phyloP scores from a whole-genome alignment of 139 green algal genomes.

The Closterium sp. region DNA sequence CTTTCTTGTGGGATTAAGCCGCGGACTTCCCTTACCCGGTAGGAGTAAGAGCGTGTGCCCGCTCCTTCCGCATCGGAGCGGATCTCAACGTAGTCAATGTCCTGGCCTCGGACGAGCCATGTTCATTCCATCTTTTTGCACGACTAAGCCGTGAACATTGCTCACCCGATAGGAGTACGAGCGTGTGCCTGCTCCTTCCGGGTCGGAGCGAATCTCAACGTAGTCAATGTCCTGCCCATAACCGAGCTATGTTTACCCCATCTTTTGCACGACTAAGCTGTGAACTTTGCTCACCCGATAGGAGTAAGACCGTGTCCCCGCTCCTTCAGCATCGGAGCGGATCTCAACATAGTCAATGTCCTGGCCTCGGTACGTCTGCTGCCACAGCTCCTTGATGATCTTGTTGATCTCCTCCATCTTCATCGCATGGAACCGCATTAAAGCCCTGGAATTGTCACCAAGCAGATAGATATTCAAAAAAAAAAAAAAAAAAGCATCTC shows the following conservation, averaged over 20 bases:
- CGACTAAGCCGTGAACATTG: no score
- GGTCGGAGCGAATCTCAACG: no score
- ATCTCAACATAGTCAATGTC: constrained; percentile 95
- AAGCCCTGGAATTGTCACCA: constrained; percentile 57
- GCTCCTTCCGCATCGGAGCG: constrained; percentile 53
- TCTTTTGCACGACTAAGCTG: no score
- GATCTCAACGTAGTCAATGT: constrained; percentile 94
- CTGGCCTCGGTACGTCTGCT: constrained; percentile 91
- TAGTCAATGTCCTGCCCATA: no score
- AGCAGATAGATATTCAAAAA: background rate
- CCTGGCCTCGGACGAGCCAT: constrained; percentile 74
- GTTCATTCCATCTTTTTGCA: no score
- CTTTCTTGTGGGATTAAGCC: no score
- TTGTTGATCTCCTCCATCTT: constrained; percentile 98
- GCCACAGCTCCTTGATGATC: constrained; percentile 97
- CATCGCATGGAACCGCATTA: constrained; percentile 90
- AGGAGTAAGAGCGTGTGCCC: constrained; percentile 84
- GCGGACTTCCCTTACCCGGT: constrained; percentile 81
- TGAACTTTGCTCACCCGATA: constrained; percentile 85
- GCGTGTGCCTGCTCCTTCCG: constrained; percentile 40
- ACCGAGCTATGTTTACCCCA: no score
- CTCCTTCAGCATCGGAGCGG: constrained; percentile 53
- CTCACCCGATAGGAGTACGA: constrained; percentile 95
- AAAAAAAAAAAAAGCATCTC: background rate
- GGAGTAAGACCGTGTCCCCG: constrained; percentile 79